A percentile compares a stretch with the other conserved stretches of the same genome.
Evolutionary conservation across 306 rosid genomes (phyloP).

Genomic region (Medicago truncatula): DNA sequence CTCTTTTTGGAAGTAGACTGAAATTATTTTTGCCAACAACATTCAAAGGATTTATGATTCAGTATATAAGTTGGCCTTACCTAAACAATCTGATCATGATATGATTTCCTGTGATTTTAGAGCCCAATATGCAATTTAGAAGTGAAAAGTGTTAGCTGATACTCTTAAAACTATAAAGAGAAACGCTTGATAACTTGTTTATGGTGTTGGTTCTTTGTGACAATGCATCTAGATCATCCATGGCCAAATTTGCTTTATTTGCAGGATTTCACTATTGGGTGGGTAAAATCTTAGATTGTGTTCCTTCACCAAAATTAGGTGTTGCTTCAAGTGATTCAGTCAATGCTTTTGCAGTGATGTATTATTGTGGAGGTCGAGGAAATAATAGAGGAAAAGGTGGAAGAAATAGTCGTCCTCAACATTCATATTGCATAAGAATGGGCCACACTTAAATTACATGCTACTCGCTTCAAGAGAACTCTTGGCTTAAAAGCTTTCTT

Average conservation of each 20-base stretch:
- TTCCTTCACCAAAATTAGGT: background rate
- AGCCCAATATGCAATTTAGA: background rate
- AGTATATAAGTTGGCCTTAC: background rate
- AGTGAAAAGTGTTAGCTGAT: background rate
- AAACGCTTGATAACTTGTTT: background rate
- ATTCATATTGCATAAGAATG: background rate
- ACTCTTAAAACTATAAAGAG: background rate
- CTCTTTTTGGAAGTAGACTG: background rate
- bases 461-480: background rate
- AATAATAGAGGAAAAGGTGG: background rate
- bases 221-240: background rate
- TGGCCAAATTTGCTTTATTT: too few relatives aligned
- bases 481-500: background rate
- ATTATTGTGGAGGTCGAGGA: background rate
- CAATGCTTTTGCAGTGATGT: background rate
- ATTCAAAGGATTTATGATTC: background rate
- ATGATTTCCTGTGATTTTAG: background rate
- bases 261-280: too few relatives aligned
- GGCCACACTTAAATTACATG: background rate
- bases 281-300: too few relatives aligned
- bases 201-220: background rate
- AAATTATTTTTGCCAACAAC: background rate
- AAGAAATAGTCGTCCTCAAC: background rate
- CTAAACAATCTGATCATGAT: background rate
- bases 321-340: background rate